phyloP scores from a whole-genome alignment of 768 basidiomycete species.

The Agaricus blazei region DNA sequence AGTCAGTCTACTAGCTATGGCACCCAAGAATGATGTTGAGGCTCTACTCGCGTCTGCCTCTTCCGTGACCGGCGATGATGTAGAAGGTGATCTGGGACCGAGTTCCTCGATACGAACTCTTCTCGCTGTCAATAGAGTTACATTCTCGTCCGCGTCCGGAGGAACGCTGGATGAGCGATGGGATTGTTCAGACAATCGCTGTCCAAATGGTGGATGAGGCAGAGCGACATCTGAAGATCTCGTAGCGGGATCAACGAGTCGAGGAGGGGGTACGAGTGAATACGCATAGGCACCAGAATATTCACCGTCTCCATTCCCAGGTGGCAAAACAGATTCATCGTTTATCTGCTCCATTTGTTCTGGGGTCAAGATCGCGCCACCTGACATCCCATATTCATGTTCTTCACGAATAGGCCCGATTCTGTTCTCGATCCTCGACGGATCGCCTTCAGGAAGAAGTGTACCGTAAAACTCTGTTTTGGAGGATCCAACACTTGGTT shows the following conservation, averaged over 20 bases:
- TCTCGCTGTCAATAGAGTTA: slow-evolving; percentile 48
- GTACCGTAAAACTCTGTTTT: slow-evolving; percentile 25
- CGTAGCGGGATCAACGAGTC: slow-evolving; percentile 27
- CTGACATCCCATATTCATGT: slow-evolving; percentile 25
- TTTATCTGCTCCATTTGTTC: slow-evolving; percentile 32
- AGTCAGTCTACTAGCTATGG: slow-evolving; percentile 46
- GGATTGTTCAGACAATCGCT: slow-evolving; percentile 16
- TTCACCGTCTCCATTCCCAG: slow-evolving; percentile 15
- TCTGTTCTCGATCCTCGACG: slow-evolving; percentile 17
- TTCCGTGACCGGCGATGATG: slow-evolving; percentile 3
- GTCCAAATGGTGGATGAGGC: slow-evolving; percentile 14
- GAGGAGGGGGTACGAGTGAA: slow-evolving; percentile 28
- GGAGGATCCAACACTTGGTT: too few species aligned
- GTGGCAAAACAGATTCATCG: slow-evolving; percentile 28
- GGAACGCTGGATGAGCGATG: slow-evolving; percentile 26
- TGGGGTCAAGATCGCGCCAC: slow-evolving; percentile 27
- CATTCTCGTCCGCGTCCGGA: slow-evolving; percentile 35
- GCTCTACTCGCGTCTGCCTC: not conserved
- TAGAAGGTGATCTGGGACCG: slow-evolving; percentile 21
- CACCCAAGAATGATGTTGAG: slow-evolving; percentile 29
- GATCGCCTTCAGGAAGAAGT: slow-evolving; percentile 22
- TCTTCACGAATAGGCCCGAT: slow-evolving; percentile 27
- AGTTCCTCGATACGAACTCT: slow-evolving; percentile 39
- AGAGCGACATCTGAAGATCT: slow-evolving; percentile 17
- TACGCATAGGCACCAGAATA: slow-evolving; percentile 27